Evolutionary conservation across 2,329 filamentous ascomycete genomes (phyloP), one percentile per base, ranked within the genome.

Genomic region (Dothideomycetes sp.): DNA sequence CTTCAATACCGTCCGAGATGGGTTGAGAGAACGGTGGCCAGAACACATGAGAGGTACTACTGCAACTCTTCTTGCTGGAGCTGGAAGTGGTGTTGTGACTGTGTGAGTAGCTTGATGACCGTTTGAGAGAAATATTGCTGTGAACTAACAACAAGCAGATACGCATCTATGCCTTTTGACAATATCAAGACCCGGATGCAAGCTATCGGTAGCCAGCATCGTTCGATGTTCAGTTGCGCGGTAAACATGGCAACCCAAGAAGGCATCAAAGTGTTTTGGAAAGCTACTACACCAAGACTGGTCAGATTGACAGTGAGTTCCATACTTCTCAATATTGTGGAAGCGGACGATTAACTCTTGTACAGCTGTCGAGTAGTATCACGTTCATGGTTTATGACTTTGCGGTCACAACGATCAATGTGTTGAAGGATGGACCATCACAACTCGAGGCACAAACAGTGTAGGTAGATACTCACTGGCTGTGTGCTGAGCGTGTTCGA

Each of bases 181-280:
- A 51, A 49, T 12, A 49, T 51, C 24, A 55, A 53, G 47, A 53
- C 52, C 3, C 27, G 48, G 8, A 45, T 53, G 45, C 50, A 53
- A 27, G 43, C 32, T n/a, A 27, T 36, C 18, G 35, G 43, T 2
- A 29, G 20, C 43, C 47, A 33, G 64, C 62, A 48, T 58, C 23
- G 13, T 13, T 27, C 35, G 3, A 44, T 44, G 42, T 29, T 39
- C 11, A 28, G 30, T 12, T 41, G 36, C 12, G 42, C 42, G 20
- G 4, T 37, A 6, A 22, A 29, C 18, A 44, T 44, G 42, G 25
- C 39, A 19, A 29, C 19, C 10, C 23, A 25, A 7, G 42, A 44
- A 19, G 42, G 42, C 1, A 19, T 41, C 13, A 30, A 29, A 25
- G 42, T 44, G 18, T 44, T 44, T 10, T 44, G 42, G 42, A 44